phyloP scores from a whole-genome alignment of 352 stramenopile species.

The Phytophthora cryptogea region DNA sequence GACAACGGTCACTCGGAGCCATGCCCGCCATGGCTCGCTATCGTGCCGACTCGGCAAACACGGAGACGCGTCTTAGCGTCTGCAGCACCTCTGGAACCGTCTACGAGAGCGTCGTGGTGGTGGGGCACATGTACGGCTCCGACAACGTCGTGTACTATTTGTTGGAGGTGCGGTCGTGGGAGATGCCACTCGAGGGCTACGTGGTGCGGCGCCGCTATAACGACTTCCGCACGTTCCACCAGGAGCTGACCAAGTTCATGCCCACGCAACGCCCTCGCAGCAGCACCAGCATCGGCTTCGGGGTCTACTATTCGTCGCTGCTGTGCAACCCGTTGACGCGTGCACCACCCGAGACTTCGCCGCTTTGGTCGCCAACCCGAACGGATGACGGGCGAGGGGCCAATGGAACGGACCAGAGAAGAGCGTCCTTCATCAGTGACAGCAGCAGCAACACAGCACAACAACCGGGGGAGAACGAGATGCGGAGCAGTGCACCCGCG shows the following conservation, averaged over 20 bases:
- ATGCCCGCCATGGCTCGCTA: slow-evolving; percentile 31
- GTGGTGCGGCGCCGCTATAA: slow-evolving; percentile 78
- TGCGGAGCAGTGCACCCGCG: slow-evolving; percentile 28
- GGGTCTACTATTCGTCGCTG: slow-evolving; percentile 49
- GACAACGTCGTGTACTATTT: slow-evolving; percentile 81
- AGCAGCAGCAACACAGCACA: slow-evolving; percentile 19
- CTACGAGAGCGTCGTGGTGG: slow-evolving; percentile 78
- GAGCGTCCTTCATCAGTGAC: slow-evolving; percentile 36
- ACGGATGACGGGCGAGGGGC: slow-evolving; percentile 28
- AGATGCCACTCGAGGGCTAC: slow-evolving; percentile 78
- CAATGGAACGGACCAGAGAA: slow-evolving; percentile 23
- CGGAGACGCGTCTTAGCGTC: slow-evolving; percentile 55
- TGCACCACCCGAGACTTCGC: slow-evolving; percentile 39
- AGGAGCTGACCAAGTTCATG: slow-evolving; percentile 59
- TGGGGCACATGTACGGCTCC: slow-evolving; percentile 61
- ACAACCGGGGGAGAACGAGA: slow-evolving; percentile 33
- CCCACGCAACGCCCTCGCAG: slow-evolving; percentile 36
- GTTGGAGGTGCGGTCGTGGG: slow-evolving; percentile 71
- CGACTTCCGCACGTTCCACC: slow-evolving; percentile 73
- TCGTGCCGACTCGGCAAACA: slow-evolving; percentile 35
- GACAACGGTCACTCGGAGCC: slow-evolving; percentile 37
- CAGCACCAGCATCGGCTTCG: slow-evolving; percentile 29
- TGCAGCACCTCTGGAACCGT: slow-evolving; percentile 69
- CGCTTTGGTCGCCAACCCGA: slow-evolving; percentile 56
- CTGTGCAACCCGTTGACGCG: slow-evolving; percentile 54